These are phyloP conservation scores for Mentha longifolia DNA, from an alignment of 257 asterid species.

Conservation along the genomic window DNA sequence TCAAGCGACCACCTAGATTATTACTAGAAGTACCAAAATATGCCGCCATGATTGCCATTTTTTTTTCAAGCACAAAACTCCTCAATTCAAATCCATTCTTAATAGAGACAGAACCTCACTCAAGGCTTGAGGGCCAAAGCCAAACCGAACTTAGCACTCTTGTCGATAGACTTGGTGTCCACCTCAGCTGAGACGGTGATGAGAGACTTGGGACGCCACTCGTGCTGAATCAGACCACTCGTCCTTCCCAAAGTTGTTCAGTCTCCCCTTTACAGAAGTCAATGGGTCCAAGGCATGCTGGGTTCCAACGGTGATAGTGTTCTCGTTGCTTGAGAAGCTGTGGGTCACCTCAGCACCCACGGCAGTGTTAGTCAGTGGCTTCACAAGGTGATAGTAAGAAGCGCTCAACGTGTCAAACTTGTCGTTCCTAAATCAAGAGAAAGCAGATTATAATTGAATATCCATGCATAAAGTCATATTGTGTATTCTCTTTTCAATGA, in stretches of 20 bases:
- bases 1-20: slow-evolving; percentile 44
- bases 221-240: slow-evolving; percentile 57
- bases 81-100: slow-evolving; percentile 18
- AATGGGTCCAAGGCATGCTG: slow-evolving; percentile 55
- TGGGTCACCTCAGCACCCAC: slow-evolving; percentile 60
- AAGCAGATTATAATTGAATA: neutral
- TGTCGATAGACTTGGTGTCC: slow-evolving; percentile 54
- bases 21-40: slow-evolving; percentile 44
- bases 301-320: slow-evolving; percentile 50
- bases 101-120: slow-evolving; percentile 15
- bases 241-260: slow-evolving; percentile 57
- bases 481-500: neutral
- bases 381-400: slow-evolving; percentile 55
- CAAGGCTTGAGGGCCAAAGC: slow-evolving; percentile 58
- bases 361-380: slow-evolving; percentile 49
- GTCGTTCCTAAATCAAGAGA: slow-evolving; percentile 46
- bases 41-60: slow-evolving; percentile 42
- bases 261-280: slow-evolving; percentile 49
- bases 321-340: slow-evolving; percentile 57
- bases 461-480: neutral
- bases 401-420: slow-evolving; percentile 49
- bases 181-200: slow-evolving; percentile 55
- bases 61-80: slow-evolving; percentile 23
- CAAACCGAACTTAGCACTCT: slow-evolving; percentile 57
- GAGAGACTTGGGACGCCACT: slow-evolving; percentile 60